These are phyloP conservation scores for Hericium rajendrae DNA, from an alignment of 768 basidiomycete genomes.

Conservation along the genomic window DNA sequence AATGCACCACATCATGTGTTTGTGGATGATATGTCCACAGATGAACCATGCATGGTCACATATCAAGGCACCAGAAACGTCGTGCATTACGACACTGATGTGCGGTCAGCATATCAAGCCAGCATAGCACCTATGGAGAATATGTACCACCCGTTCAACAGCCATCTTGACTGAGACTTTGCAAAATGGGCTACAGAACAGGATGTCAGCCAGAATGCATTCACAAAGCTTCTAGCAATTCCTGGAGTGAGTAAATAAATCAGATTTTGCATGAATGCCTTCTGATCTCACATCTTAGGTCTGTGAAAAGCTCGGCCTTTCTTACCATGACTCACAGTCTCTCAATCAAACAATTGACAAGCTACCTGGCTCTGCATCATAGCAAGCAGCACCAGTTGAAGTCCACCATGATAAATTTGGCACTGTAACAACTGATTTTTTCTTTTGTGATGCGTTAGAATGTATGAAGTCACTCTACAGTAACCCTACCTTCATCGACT, in stretches of 20 bases:
- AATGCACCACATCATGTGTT: no score
- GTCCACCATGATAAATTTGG: no score
- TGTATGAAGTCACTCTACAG: conserved; percentile 3
- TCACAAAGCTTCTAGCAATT: conserved; percentile 6
- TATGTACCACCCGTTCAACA: conserved; percentile 7
- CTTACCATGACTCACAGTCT: no score
- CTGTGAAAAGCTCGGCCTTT: no score
- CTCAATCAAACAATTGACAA: no score
- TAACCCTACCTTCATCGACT: background rate
- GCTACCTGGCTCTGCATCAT: no score
- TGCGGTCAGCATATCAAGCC: background rate
- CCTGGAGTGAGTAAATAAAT: conserved; percentile 3
- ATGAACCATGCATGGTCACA: no score
- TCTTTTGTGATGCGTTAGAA: conserved; percentile 5
- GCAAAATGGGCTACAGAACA: conserved; percentile 14
- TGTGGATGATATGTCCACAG: no score
- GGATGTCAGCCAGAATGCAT: background rate
- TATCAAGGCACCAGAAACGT: background rate
- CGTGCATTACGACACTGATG: background rate
- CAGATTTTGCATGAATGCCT: background rate
- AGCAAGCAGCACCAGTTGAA: no score
- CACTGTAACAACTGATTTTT: background rate
- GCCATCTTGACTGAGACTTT: conserved; percentile 10
- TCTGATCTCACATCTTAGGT: background rate
- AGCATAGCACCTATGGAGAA: background rate